These are phyloP conservation scores for Vicia faba DNA, from an alignment of 306 rosid genomes.

Conservation along the genomic window DNA sequence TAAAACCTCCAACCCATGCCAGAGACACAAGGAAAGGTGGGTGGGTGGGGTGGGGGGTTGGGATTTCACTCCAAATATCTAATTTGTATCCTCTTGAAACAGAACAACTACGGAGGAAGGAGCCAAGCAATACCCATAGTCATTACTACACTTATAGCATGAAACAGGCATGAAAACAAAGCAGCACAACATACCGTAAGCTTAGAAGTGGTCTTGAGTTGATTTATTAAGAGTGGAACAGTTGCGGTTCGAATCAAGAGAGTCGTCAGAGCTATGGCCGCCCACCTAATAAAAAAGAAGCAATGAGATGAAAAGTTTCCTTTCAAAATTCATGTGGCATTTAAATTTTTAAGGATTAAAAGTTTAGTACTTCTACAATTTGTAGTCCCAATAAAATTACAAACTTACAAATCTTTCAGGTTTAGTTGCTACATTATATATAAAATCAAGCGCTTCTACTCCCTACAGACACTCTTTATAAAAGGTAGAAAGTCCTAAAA, in stretches of 20 bases:
- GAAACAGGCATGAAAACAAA: slow-evolving; percentile 27
- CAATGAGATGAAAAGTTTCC: slow-evolving; percentile 9
- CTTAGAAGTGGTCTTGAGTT: slow-evolving; percentile 76
- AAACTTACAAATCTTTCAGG: too few relatives aligned
- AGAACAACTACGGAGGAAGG: slow-evolving; percentile 19
- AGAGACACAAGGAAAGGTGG: too few relatives aligned
- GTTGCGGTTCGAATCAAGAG: slow-evolving; percentile 67
- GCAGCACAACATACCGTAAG: slow-evolving; percentile 62
- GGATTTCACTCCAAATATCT: slow-evolving; percentile 13
- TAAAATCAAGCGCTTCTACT: not conserved
- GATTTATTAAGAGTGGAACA: slow-evolving; percentile 69
- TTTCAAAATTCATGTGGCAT: slow-evolving; percentile 23
- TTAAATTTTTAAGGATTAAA: too few relatives aligned
- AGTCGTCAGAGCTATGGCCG: slow-evolving; percentile 68
- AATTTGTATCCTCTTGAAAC: slow-evolving; percentile 19
- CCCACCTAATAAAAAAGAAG: slow-evolving; percentile 74
- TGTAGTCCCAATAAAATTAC: too few relatives aligned
- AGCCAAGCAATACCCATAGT: not conserved
- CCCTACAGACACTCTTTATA: not conserved
- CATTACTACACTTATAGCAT: slow-evolving; percentile 17
- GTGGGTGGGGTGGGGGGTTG: not conserved
- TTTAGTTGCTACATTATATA: not conserved
- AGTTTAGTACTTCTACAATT: too few relatives aligned
- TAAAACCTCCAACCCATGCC: not conserved
- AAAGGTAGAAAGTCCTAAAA: slow-evolving; percentile 12